Evolutionary conservation across 139 green algal genomes (phyloP), one percentile per base, ranked within the genome.

Genomic region (Tetraselmis striata): DNA sequence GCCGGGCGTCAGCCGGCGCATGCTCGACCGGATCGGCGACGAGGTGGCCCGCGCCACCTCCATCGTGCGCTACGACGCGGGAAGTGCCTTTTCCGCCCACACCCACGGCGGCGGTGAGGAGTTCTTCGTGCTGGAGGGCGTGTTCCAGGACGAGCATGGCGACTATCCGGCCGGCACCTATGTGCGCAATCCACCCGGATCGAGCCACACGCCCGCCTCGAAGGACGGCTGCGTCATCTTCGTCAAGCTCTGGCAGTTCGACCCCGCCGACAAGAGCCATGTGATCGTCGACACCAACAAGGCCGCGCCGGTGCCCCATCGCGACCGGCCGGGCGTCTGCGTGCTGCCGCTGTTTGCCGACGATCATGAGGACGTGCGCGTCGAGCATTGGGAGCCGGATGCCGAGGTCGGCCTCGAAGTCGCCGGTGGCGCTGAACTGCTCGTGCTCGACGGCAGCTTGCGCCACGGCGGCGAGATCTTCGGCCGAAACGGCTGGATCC

Each of bases 191-290:
- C 79, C 79, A 23, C 32, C 32, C 5, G 25, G 28, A 23, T 82
- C 45, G 5, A 28, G 30, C 31, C 79, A 82, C 79, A 76, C 79
- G 30, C 79, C 79, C 0, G 75, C n/a, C 29, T 77, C 79, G 18
- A 26, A 82, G 18, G 30, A 30, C 22, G 79, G 79, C 79, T 82
- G 79, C 32, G 59, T 45, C 22, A 76, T 82, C 23, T 82, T 82
- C 79, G 79, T 82, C 31, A 82, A 82, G 26, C 79, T 82, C 31
- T 76, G 79, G n/a, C n/a, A n/a, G n/a, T n/a, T n/a, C n/a, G n/a
- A n/a, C n/a, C n/a, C n/a, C n/a, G n/a, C n/a, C n/a, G n/a, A n/a
- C n/a, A n/a, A n/a, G n/a, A n/a, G n/a, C n/a, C n/a, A n/a, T n/a
- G n/a, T n/a, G n/a, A n/a, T n/a, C n/a, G n/a, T n/a, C n/a, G n/a